Evolutionary conservation across 2,329 filamentous ascomycete species (phyloP), one percentile per base, ranked within the genome.

Genomic region (Ceratocystis papillata): DNA sequence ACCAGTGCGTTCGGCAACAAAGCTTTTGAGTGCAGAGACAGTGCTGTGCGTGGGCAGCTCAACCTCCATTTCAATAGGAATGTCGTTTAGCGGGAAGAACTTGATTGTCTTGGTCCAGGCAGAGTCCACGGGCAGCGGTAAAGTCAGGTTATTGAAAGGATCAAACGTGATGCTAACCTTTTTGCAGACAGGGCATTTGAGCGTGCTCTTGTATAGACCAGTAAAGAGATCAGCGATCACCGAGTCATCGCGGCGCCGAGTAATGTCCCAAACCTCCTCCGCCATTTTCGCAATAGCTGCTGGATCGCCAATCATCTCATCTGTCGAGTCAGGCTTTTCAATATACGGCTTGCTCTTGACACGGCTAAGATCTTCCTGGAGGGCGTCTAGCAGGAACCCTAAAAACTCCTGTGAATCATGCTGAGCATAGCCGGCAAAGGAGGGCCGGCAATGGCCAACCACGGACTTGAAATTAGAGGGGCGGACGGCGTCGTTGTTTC

Each of bases 151-250:
- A 75, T 91, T 96, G 79, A 96, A 99, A 0, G 94, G 94, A 74
- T 99, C 94, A 73, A 99, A 99, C 0, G 94, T 97, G 71, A 99
- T 96, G 82, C 92, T 96, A 76, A 97, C 88, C 77, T 97, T 99
- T 71, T 87, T 83, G 74, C 94, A 99, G 6, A 82, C 83, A 0
- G 94, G 94, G 73, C 94, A 99, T 69, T 94, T 87, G 69, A 99
- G 83, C 0, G 93, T 97, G 57, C 95, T 97, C 78, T 97, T 96
- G 82, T 97, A 99, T 82, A 97, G 90, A 69, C 94, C 94, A 25
- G 90, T 95, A 75, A 99, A 99, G 10, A 99, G 81, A 73, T 99
- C 94, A 67, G 90, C 93, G 70, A 96, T 89, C 50, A 97, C 88
- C 0, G 94, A 97, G 73, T 97, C 91, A 70, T 99, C 96, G 64